Percentiles rank a stretch among this genome's conserved stretches.
These are phyloP conservation scores for Penicillium frequentans DNA, from an alignment of 2,329 filamentous ascomycete genomes.

Conservation along the genomic window DNA sequence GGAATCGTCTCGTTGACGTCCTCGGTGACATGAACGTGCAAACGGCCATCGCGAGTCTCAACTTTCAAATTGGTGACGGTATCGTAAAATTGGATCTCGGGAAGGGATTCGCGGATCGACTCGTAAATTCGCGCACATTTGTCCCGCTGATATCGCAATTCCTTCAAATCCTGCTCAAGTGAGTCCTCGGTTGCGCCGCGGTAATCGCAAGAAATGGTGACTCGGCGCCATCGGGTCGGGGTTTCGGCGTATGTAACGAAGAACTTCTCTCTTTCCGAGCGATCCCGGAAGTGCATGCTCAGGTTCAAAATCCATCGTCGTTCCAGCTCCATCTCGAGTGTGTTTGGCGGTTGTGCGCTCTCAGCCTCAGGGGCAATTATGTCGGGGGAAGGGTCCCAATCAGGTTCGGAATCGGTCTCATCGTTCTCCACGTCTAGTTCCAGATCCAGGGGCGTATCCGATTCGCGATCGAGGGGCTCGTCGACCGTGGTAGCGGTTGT, in stretches of 20 bases:
- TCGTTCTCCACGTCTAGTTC: constrained; percentile 18
- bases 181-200: constrained; percentile 76
- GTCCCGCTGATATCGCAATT: constrained; percentile 80
- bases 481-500: constrained; percentile 34
- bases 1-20: constrained; percentile 92
- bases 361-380: constrained; percentile 26
- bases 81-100: constrained; percentile 93
- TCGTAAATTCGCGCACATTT: constrained; percentile 94
- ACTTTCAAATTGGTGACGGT: constrained; percentile 95
- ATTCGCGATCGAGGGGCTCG: constrained; percentile 25
- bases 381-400: constrained; percentile 30
- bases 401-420: constrained; percentile 24
- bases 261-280: constrained; percentile 92
- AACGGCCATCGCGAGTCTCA: constrained; percentile 79
- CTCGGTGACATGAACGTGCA: constrained; percentile 97
- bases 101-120: constrained; percentile 84
- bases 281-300: constrained; percentile 96
- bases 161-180: constrained; percentile 77
- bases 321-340: constrained; percentile 78
- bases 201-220: constrained; percentile 94
- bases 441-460: not conserved
- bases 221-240: constrained; percentile 75
- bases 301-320: constrained; percentile 92
- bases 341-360: constrained; percentile 19
- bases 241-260: constrained; percentile 91